phyloP scores from a whole-genome alignment of 2,329 filamentous ascomycete genomes.

The Colletotrichum scovillei region DNA sequence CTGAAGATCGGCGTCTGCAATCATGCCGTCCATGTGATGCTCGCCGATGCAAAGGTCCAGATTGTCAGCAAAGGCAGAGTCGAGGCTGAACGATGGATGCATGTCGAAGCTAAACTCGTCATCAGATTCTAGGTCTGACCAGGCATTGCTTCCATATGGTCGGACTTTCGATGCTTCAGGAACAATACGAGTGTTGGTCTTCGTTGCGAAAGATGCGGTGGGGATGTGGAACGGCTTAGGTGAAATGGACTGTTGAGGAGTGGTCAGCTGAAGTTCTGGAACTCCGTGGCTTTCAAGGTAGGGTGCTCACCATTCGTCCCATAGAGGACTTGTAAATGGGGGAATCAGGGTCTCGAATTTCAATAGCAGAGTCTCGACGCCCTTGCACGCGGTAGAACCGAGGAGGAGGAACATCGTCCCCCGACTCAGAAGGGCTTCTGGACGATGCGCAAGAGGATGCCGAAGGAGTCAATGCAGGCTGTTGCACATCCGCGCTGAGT shows the following conservation, averaged over 20 bases:
- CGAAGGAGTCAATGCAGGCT: conserved; percentile 28
- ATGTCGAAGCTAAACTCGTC: conserved; percentile 15
- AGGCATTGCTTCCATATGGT: not conserved
- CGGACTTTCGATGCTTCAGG: not conserved
- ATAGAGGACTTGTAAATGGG: conserved; percentile 29
- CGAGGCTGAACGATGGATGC: conserved; percentile 3
- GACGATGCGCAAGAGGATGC: conserved; percentile 29
- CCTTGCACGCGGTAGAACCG: conserved; percentile 31
- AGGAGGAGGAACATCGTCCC: conserved; percentile 18
- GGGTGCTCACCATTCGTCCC: conserved; percentile 7
- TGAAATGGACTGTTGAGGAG: conserved; percentile 5
- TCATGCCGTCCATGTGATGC: conserved; percentile 7
- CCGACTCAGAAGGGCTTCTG: conserved; percentile 29
- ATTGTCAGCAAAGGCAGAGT: not conserved
- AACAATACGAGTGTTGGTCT: not conserved
- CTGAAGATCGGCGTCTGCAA: conserved; percentile 17
- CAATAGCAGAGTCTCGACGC: conserved; percentile 30
- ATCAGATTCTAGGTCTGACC: conserved; percentile 28
- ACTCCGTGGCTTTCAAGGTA: too few species aligned
- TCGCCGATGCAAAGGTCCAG: conserved; percentile 18
- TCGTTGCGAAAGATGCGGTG: conserved; percentile 26
- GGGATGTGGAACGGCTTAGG: conserved; percentile 18
- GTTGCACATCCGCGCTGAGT: conserved; percentile 6
- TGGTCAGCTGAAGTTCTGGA: not conserved
- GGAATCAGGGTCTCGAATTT: conserved; percentile 30